phyloP scores from a whole-genome alignment of 345 rosid species.

The Euphorbia peplus region DNA sequence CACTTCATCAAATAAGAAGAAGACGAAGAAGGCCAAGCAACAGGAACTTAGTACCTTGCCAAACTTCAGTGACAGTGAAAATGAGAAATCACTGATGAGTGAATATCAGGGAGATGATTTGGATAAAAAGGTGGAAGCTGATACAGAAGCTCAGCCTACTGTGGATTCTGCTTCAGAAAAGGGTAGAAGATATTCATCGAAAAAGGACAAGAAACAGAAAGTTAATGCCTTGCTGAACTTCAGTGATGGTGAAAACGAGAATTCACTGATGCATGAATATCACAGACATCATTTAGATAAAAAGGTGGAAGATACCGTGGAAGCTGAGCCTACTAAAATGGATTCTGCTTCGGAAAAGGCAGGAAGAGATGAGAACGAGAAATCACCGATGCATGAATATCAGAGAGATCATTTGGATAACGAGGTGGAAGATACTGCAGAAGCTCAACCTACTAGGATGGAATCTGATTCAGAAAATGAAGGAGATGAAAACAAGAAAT shows the following conservation, averaged over 20 bases:
- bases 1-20: conserved; percentile 18
- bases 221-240: conserved; percentile 18
- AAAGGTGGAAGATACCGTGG: not conserved
- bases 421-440: not conserved
- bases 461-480: not conserved
- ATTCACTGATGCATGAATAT: conserved; percentile 20
- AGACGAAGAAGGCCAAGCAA: conserved; percentile 28
- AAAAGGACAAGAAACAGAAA: conserved; percentile 24
- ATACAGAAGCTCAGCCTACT: not conserved
- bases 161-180: not conserved
- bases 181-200: conserved; percentile 15
- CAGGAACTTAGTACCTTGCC: conserved; percentile 17
- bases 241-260: conserved; percentile 16
- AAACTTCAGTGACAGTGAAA: conserved; percentile 17
- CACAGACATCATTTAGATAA: conserved; percentile 12
- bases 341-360: not conserved
- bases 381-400: not conserved
- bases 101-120: conserved; percentile 25
- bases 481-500: not conserved
- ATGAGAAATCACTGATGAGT: conserved; percentile 13
- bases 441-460: not conserved
- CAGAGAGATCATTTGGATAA: not conserved
- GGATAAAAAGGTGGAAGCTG: not conserved
- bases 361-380: not conserved
- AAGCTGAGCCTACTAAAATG: not conserved